Base-by-base conservation (phyloP, 1,139 yeast genomes). In the Diutina rugosa region DNA sequence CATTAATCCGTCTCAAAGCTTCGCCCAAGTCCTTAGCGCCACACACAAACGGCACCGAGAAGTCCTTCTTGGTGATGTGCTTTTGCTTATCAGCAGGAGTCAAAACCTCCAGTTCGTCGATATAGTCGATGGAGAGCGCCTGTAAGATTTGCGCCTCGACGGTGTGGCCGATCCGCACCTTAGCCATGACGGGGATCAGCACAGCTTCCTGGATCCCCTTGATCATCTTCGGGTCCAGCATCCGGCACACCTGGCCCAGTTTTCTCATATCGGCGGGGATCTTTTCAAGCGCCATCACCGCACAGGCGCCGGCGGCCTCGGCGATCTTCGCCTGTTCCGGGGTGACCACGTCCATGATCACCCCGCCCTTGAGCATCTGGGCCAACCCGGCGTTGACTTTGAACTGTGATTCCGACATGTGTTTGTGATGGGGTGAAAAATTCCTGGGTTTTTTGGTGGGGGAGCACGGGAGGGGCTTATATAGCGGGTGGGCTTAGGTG, bases 231-330 rank as follows among this genome's bases (percentile, higher is more conserved):
- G 96, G 96, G 68, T 88, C 96, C 21, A 89, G 82, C 96, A 88
- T 88, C 65, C 96, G 79, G 60, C 95, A 88, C 55, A 88, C 95
- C 60, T 87, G 87, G 56, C 95, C 93, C 56, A 87, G 82, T 59
- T 83, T 85, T 65, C 95, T 79, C 82, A 88, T 87, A 66, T 88
- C 95, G 16, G 95, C 91, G 28, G 96, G 96, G 58, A 88, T 89
- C 64, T 87, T 76, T 70, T 88, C 96, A 62, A 88, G 76, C 3
- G 95, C 96, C 95, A 87, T 88, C 46, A 88, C 96, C 10, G 96
- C 95, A 72, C 90, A 85, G 12, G 96, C 96, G 60, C 96, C 96
- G 2, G 95, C 93, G 59, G 73, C 77, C 69, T 88, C 95, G 41
- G 96, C 96, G 59, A 88, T 81, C 59, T 60, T 57, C 29, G 80